phyloP scores from a whole-genome alignment of 164 flowering plant genomes.

The Nymphaea colorata region DNA sequence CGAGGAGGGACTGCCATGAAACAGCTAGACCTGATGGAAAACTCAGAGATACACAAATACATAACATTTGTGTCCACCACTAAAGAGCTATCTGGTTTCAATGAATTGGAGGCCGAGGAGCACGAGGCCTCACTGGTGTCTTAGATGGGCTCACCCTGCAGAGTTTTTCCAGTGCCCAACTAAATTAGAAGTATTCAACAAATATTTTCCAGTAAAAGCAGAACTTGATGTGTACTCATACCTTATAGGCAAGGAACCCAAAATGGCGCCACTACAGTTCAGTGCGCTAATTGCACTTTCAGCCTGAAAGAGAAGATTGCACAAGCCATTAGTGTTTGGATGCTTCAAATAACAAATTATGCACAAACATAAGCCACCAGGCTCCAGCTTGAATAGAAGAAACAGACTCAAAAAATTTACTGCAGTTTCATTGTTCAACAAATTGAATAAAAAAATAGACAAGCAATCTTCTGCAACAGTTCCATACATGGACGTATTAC shows the following conservation, averaged over 20 bases:
- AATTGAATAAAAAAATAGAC: too few species aligned
- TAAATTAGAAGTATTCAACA: neutral
- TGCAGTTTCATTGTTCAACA: too few species aligned
- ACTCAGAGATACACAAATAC: neutral
- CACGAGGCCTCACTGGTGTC: constrained; percentile 67
- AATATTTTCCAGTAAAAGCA: neutral
- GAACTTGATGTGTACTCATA: neutral
- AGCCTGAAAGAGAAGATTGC: constrained; percentile 33
- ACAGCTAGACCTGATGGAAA: neutral
- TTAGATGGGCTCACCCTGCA: constrained; percentile 81
- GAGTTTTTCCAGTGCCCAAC: neutral
- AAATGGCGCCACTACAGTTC: constrained; percentile 65
- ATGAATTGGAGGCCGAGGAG: constrained; percentile 38
- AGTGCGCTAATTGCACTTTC: constrained; percentile 87
- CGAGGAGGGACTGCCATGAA: neutral
- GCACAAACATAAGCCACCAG: neutral
- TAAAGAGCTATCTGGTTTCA: constrained; percentile 12
- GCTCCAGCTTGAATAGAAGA: too few species aligned
- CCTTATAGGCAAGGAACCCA: constrained; percentile 58
- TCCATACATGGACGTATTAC: too few species aligned
- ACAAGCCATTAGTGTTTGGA: neutral
- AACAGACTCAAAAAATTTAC: too few species aligned
- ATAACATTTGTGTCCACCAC: neutral
- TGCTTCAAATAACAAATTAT: neutral
- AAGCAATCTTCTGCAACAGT: too few species aligned